phyloP scores from a whole-genome alignment of 2,329 filamentous ascomycete species.

The Hirsutella rhossiliensis region DNA sequence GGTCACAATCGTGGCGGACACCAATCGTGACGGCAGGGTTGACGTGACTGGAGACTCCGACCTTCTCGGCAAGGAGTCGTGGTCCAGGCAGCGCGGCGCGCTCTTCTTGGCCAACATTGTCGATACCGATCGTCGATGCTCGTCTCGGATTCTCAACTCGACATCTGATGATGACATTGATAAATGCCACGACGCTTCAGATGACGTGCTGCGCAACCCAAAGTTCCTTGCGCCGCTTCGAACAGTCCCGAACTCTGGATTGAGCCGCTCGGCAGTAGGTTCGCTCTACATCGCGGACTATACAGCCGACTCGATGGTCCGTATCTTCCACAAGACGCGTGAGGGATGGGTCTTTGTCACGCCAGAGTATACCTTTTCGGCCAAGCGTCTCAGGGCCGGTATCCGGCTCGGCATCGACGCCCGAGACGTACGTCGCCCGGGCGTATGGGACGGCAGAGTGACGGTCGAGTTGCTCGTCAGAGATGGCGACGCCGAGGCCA shows the following conservation, averaged over 20 bases:
- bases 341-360: slow-evolving; percentile 15
- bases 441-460: slow-evolving; percentile 16
- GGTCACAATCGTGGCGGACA: slow-evolving; percentile 16
- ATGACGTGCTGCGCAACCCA: slow-evolving; percentile 17
- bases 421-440: slow-evolving; percentile 13
- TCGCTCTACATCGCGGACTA: slow-evolving; percentile 6
- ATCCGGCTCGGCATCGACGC: slow-evolving; percentile 24
- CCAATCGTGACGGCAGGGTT: slow-evolving; percentile 20
- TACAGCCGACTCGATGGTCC: slow-evolving; percentile 9
- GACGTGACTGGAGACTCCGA: slow-evolving; percentile 17
- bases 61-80: slow-evolving; percentile 9
- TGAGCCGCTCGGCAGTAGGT: slow-evolving; percentile 8
- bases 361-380: slow-evolving; percentile 15
- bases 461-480: slow-evolving; percentile 16
- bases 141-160: slow-evolving; percentile 4
- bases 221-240: slow-evolving; percentile 18
- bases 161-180: slow-evolving; percentile 14
- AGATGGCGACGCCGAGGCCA: slow-evolving; percentile 6
- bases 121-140: slow-evolving; percentile 19
- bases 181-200: slow-evolving; percentile 23
- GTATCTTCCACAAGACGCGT: slow-evolving; percentile 13
- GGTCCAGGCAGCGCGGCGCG: slow-evolving; percentile 14
- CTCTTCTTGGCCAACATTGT: slow-evolving; percentile 24
- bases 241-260: slow-evolving; percentile 13
- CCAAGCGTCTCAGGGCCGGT: slow-evolving; percentile 13